phyloP scores from a whole-genome alignment of 2,329 filamentous ascomycete genomes.

The Hortaea sp. region DNA sequence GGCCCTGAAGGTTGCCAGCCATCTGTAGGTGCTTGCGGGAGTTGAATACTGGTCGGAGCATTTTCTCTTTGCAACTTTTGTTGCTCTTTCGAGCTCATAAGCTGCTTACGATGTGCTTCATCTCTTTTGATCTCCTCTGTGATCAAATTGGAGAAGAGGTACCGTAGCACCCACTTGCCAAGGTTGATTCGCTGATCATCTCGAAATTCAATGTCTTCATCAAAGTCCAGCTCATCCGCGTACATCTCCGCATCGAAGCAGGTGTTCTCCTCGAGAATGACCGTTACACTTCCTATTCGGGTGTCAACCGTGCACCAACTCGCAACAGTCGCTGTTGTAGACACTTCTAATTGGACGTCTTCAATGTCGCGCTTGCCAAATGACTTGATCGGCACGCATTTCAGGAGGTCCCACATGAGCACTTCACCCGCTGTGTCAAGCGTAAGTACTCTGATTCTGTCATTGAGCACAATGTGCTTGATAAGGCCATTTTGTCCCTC shows the following conservation, averaged over 20 bases:
- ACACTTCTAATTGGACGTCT: slow-evolving; percentile 77
- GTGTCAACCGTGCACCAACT: slow-evolving; percentile 97
- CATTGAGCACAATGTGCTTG: slow-evolving; percentile 85
- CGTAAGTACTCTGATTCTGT: slow-evolving; percentile 78
- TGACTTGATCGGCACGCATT: slow-evolving; percentile 77
- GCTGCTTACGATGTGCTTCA: slow-evolving; percentile 56
- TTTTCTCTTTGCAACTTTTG: slow-evolving; percentile 45
- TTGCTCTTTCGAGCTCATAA: slow-evolving; percentile 54
- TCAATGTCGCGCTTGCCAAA: slow-evolving; percentile 92
- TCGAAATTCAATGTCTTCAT: slow-evolving; percentile 67
- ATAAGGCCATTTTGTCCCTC: slow-evolving; percentile 92
- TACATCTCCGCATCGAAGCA: slow-evolving; percentile 98
- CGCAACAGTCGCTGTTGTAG: slow-evolving; percentile 78
- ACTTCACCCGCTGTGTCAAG: slow-evolving; percentile 93
- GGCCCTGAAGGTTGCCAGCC: slow-evolving; percentile 35
- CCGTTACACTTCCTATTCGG: slow-evolving; percentile 80
- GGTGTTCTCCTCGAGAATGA: slow-evolving; percentile 85
- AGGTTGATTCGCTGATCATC: slow-evolving; percentile 96
- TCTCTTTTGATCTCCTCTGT: slow-evolving; percentile 85
- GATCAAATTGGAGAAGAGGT: slow-evolving; percentile 80
- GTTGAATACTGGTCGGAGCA: slow-evolving; percentile 51
- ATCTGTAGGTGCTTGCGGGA: slow-evolving; percentile 35
- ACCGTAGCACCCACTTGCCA: slow-evolving; percentile 90
- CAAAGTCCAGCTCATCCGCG: slow-evolving; percentile 71
- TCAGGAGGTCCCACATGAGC: slow-evolving; percentile 84